A percentile compares a stretch with the other conserved stretches of the same genome.
Evolutionary conservation across 306 rosid genomes (phyloP).

Genomic region (Hylodesmum podocarpum): DNA sequence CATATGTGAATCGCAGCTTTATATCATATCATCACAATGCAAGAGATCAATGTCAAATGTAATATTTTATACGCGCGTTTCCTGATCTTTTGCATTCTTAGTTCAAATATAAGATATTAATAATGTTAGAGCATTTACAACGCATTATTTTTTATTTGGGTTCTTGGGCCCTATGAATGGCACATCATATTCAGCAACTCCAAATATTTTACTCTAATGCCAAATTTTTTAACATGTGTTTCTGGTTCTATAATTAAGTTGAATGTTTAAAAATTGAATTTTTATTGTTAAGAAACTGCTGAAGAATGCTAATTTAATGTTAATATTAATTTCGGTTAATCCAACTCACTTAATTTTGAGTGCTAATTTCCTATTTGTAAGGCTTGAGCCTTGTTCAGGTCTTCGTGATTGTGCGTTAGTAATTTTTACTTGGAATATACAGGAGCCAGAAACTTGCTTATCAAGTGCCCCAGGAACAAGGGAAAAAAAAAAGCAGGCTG

Average conservation of each 20-base stretch:
- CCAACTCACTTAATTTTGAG: no score
- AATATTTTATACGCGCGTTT: conserved; percentile 6
- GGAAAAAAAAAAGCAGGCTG: conserved; percentile 1
- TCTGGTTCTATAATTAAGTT: no score
- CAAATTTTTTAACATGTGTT: no score
- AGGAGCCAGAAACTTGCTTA: conserved; percentile 10
- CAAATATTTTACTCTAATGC: no score
- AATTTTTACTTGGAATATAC: conserved; percentile 5
- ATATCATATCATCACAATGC: conserved; percentile 5
- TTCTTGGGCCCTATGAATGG: no score
- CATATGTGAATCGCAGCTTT: conserved; percentile 32
- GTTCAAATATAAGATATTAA: neutral
- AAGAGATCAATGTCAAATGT: conserved; percentile 34
- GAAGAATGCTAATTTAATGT: no score
- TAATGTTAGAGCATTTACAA: neutral
- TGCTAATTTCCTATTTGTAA: no score
- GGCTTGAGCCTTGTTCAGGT: neutral
- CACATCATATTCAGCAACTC: no score
- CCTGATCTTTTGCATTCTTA: neutral
- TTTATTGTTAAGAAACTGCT: no score
- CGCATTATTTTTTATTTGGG: no score
- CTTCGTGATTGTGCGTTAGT: conserved; percentile 14
- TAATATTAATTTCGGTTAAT: no score
- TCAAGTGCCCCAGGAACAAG: conserved; percentile 2
- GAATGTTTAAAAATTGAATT: no score